These are phyloP conservation scores for Pyrrhoderma noxium DNA, from an alignment of 1,284 basidiomycete species.

Conservation along the genomic window DNA sequence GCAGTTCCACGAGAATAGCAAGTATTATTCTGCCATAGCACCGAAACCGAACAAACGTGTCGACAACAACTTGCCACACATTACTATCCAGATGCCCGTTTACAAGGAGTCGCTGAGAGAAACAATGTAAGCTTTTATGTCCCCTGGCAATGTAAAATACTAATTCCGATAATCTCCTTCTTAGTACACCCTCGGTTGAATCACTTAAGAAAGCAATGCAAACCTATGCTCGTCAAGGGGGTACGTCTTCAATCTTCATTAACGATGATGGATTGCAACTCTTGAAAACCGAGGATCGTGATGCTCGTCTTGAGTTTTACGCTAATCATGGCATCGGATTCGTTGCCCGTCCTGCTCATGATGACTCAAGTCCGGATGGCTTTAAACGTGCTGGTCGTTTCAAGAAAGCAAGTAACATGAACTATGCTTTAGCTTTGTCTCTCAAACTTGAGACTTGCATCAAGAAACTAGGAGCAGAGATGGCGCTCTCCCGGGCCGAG, in stretches of 20 bases:
- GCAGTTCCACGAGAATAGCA: conserved; percentile 67
- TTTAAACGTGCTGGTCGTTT: conserved; percentile 82
- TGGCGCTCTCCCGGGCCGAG: conserved; percentile 11
- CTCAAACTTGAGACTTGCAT: conserved; percentile 72
- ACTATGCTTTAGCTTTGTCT: conserved; percentile 70
- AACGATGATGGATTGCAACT: conserved; percentile 72
- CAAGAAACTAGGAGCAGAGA: conserved; percentile 33
- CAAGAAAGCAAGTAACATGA: conserved; percentile 90
- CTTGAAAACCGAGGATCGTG: conserved; percentile 52
- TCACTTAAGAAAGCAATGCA: conserved; percentile 83
- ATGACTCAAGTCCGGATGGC: conserved; percentile 44
- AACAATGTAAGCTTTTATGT: conserved; percentile 48
- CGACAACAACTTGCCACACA: conserved; percentile 57
- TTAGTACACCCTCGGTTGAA: conserved; percentile 64
- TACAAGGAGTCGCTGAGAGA: conserved; percentile 70
- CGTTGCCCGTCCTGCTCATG: conserved; percentile 72
- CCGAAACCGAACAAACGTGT: conserved; percentile 55
- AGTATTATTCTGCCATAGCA: conserved; percentile 59
- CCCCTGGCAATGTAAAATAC: background rate
- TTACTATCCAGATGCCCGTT: conserved; percentile 74
- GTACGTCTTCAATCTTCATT: conserved; percentile 68
- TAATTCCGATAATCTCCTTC: background rate
- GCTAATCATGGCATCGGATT: conserved; percentile 77
- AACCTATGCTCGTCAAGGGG: conserved; percentile 78
- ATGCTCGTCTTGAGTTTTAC: conserved; percentile 66